Evolutionary conservation across 805 yeast genomes (phyloP), one percentile per base, ranked within the genome.

Genomic region (Grigorovia transvaalensis): DNA sequence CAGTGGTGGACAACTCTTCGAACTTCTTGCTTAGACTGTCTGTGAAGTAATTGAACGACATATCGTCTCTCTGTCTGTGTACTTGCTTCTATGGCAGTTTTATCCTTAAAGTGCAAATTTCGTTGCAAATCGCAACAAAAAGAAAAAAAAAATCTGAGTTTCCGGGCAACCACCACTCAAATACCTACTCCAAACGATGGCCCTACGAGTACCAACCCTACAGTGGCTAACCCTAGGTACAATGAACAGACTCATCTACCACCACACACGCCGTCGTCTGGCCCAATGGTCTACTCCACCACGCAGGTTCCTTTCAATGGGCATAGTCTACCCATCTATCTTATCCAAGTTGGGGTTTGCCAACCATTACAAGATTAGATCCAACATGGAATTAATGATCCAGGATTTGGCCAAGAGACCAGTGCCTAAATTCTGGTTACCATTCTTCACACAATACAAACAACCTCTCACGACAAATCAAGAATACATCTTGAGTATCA

Each of bases 311-410:
- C 38, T 5, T 11, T 33, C 17, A 13, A n/a, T 44, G 8, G 20
- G 17, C 19, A 35, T 13, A 12, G 42, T 38, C 18, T 38, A 38
- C 42, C 30, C 20, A 13, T n/a, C 44, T 2, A 44, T 53, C 5
- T 53, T 59, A 2, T 53, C 56, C 20, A 48, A 56, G 15, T 54
- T 66, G 29, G 61, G 59, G 15, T 80, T 80, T 53, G 71, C 77
- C 47, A 69, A 74, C 51, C 81, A 80, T 52, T 81, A 81, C 64
- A 74, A 76, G 53, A 73, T 80, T 27, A 66, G 88, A 51, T 74
- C 84, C 1, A 74, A 81, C 5, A 65, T 83, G 27, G 86, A 82
- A 54, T 69, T 77, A 43, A 72, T 82, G 51, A 80, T 84, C 44
- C 74, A 78, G 48, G 77, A 77, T 54, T 80, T 79, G 58, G 76